These are phyloP conservation scores for Eucalyptus guilfoylei DNA, from an alignment of 345 rosid species.

Conservation along the genomic window DNA sequence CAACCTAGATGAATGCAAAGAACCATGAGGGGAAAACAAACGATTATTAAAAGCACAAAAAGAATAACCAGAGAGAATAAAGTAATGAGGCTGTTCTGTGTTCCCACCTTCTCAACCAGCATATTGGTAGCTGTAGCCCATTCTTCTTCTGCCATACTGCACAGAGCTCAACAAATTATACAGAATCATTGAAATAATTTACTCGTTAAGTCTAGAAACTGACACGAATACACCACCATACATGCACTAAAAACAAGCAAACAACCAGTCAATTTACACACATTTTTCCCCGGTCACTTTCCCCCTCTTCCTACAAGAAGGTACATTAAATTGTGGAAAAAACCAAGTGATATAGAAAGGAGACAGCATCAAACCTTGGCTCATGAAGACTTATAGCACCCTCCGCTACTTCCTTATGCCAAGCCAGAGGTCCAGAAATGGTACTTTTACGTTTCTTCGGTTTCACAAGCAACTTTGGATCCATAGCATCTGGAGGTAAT, in stretches of 20 bases:
- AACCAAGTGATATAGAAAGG: neutral
- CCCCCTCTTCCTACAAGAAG: neutral
- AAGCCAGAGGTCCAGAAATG: slow-evolving; percentile 41
- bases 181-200: neutral
- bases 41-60: neutral
- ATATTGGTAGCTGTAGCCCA: slow-evolving; percentile 59
- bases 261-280: neutral
- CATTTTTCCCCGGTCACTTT: neutral
- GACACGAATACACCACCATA: neutral
- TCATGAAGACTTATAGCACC: slow-evolving; percentile 34
- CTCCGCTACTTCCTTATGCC: slow-evolving; percentile 54
- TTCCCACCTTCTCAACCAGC: slow-evolving; percentile 49
- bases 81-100: neutral
- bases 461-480: slow-evolving; percentile 13
- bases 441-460: slow-evolving; percentile 63
- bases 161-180: neutral
- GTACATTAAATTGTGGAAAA: neutral
- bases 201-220: neutral
- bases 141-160: slow-evolving; percentile 41
- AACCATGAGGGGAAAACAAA: neutral
- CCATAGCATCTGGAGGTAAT: slow-evolving; percentile 18
- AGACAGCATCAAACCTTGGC: slow-evolving; percentile 31
- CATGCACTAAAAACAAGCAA: neutral
- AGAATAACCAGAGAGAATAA: neutral
- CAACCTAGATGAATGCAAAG: slow-evolving; percentile 19